phyloP scores from a whole-genome alignment of 192 early-diverging fungal species.

The Entomortierella chlamydospora region DNA sequence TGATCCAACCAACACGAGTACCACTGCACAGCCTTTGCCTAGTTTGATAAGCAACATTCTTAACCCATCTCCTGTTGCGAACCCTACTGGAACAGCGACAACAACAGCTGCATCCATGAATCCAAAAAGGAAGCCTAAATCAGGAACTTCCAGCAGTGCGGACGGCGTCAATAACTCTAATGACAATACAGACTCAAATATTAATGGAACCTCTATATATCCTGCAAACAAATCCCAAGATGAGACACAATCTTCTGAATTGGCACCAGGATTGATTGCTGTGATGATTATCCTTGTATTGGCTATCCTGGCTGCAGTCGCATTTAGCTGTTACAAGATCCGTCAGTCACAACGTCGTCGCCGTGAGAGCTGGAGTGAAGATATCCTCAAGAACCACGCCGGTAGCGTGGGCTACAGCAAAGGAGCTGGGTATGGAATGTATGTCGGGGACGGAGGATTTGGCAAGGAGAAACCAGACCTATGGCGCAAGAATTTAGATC shows the following conservation, averaged over 20 bases:
- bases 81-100: neutral
- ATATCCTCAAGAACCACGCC: constrained; percentile 43
- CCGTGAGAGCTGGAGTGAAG: constrained; percentile 35
- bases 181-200: too few species aligned
- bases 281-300: constrained; percentile 11
- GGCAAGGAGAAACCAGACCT: constrained; percentile 35
- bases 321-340: constrained; percentile 39
- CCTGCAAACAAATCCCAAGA: neutral
- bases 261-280: constrained; percentile 31
- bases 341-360: constrained; percentile 22
- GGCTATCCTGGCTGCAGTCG: constrained; percentile 10
- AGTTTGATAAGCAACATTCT: neutral
- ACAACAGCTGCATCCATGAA: neutral
- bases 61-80: neutral
- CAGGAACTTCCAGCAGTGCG: neutral
- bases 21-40: neutral
- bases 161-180: neutral
- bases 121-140: neutral
- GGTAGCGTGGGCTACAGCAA: constrained; percentile 40
- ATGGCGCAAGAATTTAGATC: constrained; percentile 43
- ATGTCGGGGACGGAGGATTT: constrained; percentile 1
- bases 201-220: neutral
- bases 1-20: neutral
- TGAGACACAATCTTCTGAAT: neutral
- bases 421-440: constrained; percentile 46